phyloP scores from a whole-genome alignment of 164 flowering plant genomes.

The Tetracentron sinense region DNA sequence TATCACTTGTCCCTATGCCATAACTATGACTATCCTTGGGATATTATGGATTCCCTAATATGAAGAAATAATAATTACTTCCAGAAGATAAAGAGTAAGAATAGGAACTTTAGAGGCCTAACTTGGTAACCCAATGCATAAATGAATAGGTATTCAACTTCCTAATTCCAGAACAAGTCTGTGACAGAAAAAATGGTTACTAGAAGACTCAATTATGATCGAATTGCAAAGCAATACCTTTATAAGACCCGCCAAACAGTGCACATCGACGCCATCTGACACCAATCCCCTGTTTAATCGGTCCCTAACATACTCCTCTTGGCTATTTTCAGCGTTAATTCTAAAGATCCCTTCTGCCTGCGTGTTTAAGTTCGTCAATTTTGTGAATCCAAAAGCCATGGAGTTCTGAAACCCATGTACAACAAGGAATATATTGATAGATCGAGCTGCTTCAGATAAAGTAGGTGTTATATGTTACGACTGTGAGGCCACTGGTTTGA shows the following conservation, averaged over 20 bases:
- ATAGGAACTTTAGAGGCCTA: too few relatives aligned
- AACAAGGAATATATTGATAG: not conserved
- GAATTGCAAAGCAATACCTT: not conserved
- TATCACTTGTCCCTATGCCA: too few relatives aligned
- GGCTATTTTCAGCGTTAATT: conserved; percentile 62
- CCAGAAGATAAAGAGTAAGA: too few relatives aligned
- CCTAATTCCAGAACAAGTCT: too few relatives aligned
- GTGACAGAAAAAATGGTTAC: too few relatives aligned
- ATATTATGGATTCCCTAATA: too few relatives aligned
- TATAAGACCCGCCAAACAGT: conserved; percentile 53
- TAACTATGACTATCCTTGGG: not conserved
- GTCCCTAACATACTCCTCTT: conserved; percentile 65
- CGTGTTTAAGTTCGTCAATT: conserved; percentile 9
- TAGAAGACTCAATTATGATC: too few relatives aligned
- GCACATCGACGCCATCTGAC: conserved; percentile 61
- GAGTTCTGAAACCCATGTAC: too few relatives aligned
- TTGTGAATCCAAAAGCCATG: not conserved
- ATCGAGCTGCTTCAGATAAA: not conserved
- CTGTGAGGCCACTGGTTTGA: not conserved
- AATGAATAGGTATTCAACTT: too few relatives aligned
- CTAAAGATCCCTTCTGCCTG: conserved; percentile 74
- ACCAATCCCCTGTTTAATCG: conserved; percentile 55
- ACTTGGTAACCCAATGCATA: too few relatives aligned
- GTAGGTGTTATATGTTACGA: not conserved
- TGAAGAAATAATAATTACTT: too few relatives aligned